phyloP scores from a whole-genome alignment of 2,329 filamentous ascomycete genomes.

The Apiospora pterosperma region DNA sequence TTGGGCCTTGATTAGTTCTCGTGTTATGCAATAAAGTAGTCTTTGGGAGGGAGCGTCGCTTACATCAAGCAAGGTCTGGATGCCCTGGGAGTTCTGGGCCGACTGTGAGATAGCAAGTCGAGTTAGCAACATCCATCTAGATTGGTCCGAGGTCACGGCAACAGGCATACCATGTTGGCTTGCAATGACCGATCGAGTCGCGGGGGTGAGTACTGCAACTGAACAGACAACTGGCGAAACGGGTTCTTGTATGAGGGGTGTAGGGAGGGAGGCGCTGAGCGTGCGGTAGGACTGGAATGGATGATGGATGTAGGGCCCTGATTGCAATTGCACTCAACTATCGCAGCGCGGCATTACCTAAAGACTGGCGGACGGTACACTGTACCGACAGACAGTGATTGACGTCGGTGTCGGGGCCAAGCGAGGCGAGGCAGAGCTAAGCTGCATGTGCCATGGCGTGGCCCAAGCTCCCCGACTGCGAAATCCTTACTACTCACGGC shows the following conservation, averaged over 20 bases:
- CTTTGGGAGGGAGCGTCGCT: slow-evolving; percentile 28
- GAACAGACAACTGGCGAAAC: neutral
- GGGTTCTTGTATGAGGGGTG: neutral
- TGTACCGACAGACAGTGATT: neutral
- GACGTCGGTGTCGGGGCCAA: neutral
- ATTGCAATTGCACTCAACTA: neutral
- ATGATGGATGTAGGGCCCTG: neutral
- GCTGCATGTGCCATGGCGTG: neutral
- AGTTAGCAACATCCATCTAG: slow-evolving; percentile 2
- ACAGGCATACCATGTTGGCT: neutral
- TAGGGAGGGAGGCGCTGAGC: neutral
- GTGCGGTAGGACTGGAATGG: neutral
- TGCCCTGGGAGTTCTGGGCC: slow-evolving; percentile 96
- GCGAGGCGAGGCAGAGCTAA: neutral
- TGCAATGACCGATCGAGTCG: neutral
- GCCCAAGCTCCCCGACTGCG: neutral
- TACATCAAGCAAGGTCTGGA: slow-evolving; percentile 98
- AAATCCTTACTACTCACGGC: neutral
- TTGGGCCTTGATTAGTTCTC: slow-evolving; percentile 30
- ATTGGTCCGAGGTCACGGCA: neutral
- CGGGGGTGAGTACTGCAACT: neutral
- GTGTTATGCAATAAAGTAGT: neutral
- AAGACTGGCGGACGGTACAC: neutral
- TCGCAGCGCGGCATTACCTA: slow-evolving; percentile 2
- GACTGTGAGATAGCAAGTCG: slow-evolving; percentile 56